Percentiles rank a stretch among this genome's conserved stretches.
Evolutionary conservation across 1,139 yeast species (phyloP).

Genomic region (Martiniozyma asiatica): DNA sequence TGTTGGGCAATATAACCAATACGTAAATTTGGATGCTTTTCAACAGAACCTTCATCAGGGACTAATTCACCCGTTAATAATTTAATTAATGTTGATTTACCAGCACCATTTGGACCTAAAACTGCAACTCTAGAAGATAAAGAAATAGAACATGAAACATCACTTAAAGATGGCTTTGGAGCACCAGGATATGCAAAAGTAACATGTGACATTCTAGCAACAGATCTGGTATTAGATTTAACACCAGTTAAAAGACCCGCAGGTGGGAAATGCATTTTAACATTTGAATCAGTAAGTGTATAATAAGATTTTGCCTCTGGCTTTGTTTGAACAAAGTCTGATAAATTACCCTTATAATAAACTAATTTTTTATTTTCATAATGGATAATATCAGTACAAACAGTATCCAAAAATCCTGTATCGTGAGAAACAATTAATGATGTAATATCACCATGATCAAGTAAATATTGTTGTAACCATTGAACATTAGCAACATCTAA

Average conservation of each 20-base stretch:
- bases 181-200: conserved; percentile 88
- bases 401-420: conserved; percentile 90
- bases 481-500: conserved; percentile 88
- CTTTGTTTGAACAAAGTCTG: conserved; percentile 80
- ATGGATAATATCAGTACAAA: conserved; percentile 93
- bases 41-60: conserved; percentile 81
- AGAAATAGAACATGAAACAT: conserved; percentile 81
- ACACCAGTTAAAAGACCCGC: conserved; percentile 97
- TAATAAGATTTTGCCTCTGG: conserved; percentile 97
- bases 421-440: conserved; percentile 95
- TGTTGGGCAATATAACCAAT: conserved; percentile 98
- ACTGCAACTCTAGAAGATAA: conserved; percentile 93
- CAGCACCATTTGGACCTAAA: conserved; percentile 98
- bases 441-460: conserved; percentile 74
- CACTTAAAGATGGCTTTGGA: conserved; percentile 61
- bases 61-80: conserved; percentile 82
- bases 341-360: conserved; percentile 90
- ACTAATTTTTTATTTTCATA: conserved; percentile 92
- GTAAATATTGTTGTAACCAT: conserved; percentile 85
- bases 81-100: conserved; percentile 91
- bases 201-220: conserved; percentile 80
- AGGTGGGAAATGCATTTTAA: conserved; percentile 97
- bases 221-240: conserved; percentile 87
- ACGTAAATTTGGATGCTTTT: conserved; percentile 95
- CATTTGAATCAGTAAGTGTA: conserved; percentile 86